Conservation (phyloP, 192 early-diverging fungal species). For the Coemansia sp. region DNA sequence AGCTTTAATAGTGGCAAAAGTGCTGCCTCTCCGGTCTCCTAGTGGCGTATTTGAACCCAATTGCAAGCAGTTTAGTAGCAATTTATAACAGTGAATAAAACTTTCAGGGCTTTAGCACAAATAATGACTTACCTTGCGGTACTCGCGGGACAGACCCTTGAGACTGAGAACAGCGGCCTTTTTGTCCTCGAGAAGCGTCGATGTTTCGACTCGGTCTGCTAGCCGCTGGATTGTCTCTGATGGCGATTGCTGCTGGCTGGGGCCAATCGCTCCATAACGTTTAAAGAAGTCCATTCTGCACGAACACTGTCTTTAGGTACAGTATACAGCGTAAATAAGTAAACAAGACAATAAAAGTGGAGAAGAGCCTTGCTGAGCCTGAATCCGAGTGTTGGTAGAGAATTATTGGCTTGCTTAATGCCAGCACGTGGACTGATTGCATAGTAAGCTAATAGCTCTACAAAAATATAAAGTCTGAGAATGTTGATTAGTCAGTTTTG, state of each 20-base stretch:
- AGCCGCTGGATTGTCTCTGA: constrained; percentile 80
- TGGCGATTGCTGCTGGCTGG: constrained; percentile 48
- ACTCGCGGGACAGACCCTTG: constrained; percentile 83
- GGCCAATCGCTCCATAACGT: constrained; percentile 49
- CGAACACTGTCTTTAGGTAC: neutral
- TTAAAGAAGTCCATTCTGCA: constrained; percentile 50
- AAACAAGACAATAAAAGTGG: neutral
- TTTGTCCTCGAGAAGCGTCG: constrained; percentile 88
- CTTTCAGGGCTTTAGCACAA: neutral
- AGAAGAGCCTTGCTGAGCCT: neutral
- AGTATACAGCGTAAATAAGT: neutral
- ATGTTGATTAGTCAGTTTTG: no score
- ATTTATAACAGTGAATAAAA: neutral
- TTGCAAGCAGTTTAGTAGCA: neutral
- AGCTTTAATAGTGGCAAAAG: constrained; percentile 72
- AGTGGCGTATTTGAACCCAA: constrained; percentile 1
- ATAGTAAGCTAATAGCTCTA: neutral
- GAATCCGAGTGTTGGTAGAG: neutral
- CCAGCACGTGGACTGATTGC: neutral
- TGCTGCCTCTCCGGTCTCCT: constrained; percentile 84
- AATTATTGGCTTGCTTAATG: neutral
- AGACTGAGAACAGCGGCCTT: constrained; percentile 82
- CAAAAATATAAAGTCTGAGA: no score
- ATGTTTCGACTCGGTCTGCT: constrained; percentile 76
- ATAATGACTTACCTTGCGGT: constrained; percentile 52